Evolutionary conservation across 371 early-diverging fungal genomes (phyloP).

Genomic region (Mortierella sp.): DNA sequence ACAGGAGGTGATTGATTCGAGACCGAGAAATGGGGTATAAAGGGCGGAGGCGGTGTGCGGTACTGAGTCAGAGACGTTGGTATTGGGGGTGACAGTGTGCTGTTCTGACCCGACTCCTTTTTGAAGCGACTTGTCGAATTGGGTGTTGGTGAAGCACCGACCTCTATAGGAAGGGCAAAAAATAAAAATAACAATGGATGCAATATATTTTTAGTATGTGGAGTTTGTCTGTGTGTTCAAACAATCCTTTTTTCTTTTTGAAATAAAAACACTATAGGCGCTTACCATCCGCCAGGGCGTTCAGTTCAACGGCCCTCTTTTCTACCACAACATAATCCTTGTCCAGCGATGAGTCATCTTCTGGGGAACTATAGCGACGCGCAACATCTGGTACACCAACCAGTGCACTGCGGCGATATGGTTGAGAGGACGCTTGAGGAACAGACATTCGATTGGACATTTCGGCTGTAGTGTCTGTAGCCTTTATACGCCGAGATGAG

Average conservation of each 20-base stretch:
- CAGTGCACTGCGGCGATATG: conserved; percentile 36
- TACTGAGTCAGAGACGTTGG: conserved; percentile 37
- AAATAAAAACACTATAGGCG: conserved; percentile 24
- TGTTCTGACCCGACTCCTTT: conserved; percentile 17
- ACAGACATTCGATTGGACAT: conserved; percentile 16
- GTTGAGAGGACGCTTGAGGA: conserved; percentile 40
- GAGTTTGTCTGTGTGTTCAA: neutral
- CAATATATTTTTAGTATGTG: neutral
- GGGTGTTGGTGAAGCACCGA: conserved; percentile 50
- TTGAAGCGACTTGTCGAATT: conserved; percentile 16
- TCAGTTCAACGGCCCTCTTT: conserved; percentile 84
- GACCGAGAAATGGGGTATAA: conserved; percentile 26
- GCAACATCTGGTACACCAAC: conserved; percentile 44
- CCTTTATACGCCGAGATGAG: conserved; percentile 21
- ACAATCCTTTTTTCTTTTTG: neutral
- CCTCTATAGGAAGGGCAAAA: conserved; percentile 25
- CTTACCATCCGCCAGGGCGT: conserved; percentile 86
- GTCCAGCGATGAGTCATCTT: conserved; percentile 70
- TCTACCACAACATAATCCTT: conserved; percentile 91
- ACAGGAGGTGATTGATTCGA: conserved; percentile 34
- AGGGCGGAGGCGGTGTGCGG: conserved; percentile 36
- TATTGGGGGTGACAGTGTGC: conserved; percentile 37
- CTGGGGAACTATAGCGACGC: conserved; percentile 53
- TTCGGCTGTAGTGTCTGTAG: conserved; percentile 19
- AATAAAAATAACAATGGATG: neutral